Percentiles rank a stretch among this genome's conserved stretches.
phyloP scores from a whole-genome alignment of 371 early-diverging fungal species.

The Mortierella sp. region DNA sequence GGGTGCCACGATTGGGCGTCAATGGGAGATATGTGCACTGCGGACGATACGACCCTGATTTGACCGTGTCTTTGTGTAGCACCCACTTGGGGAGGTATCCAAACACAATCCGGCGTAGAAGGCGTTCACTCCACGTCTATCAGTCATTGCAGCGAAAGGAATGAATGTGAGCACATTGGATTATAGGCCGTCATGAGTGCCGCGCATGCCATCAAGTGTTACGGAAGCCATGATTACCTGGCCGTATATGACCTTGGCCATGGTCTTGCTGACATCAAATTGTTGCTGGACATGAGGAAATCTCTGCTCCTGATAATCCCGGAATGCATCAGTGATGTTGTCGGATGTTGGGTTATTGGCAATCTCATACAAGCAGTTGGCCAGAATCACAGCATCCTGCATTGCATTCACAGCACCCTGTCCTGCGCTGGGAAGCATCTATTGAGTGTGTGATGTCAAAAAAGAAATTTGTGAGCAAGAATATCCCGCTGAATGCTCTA shows the following conservation, averaged over 20 bases:
- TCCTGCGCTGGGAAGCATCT: slow-evolving; percentile 41
- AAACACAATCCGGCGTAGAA: slow-evolving; percentile 31
- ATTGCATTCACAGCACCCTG: slow-evolving; percentile 46
- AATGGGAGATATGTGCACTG: slow-evolving; percentile 11
- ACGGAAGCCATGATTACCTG: slow-evolving; percentile 11
- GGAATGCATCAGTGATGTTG: slow-evolving; percentile 20
- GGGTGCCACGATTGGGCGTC: slow-evolving; percentile 22
- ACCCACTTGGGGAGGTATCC: slow-evolving; percentile 26
- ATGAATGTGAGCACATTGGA: too few relatives aligned
- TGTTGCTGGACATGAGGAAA: slow-evolving; percentile 24
- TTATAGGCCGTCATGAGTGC: too few relatives aligned
- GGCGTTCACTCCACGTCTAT: slow-evolving; percentile 28
- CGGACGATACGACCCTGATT: slow-evolving; percentile 25
- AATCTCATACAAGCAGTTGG: slow-evolving; percentile 34
- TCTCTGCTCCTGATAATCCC: slow-evolving; percentile 26
- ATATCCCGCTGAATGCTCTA: too few relatives aligned
- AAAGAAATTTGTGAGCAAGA: not conserved
- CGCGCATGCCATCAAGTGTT: too few relatives aligned
- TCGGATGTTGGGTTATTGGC: not conserved
- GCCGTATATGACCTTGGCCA: slow-evolving; percentile 31
- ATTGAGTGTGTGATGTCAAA: not conserved
- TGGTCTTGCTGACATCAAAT: slow-evolving; percentile 19
- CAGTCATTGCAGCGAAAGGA: too few relatives aligned
- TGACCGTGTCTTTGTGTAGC: slow-evolving; percentile 25
- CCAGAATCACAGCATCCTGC: slow-evolving; percentile 38